Conservation (phyloP, 306 rosid species). For the Crotalaria pallida region DNA sequence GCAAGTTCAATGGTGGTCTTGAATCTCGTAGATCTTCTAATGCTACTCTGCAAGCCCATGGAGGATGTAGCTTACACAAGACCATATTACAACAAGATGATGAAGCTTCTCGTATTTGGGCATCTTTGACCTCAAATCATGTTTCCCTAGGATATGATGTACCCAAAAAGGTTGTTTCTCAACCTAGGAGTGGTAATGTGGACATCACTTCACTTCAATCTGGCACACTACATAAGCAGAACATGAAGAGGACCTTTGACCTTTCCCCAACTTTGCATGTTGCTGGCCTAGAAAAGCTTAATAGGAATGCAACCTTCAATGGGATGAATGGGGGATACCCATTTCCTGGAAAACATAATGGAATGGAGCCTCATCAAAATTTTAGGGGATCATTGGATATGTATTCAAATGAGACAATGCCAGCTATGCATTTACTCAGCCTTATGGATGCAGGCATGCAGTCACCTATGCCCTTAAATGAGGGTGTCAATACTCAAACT, state of each 20-base stretch:
- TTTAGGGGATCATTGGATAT: constrained; percentile 57
- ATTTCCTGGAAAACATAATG: constrained; percentile 45
- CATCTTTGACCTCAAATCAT: constrained; percentile 44
- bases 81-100: neutral
- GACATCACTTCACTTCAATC: constrained; percentile 39
- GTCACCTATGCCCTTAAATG: constrained; percentile 53
- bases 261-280: constrained; percentile 43
- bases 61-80: too few species aligned
- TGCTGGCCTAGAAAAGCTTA: constrained; percentile 46
- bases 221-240: constrained; percentile 44
- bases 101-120: constrained; percentile 51
- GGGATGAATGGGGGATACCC: constrained; percentile 53
- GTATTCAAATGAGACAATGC: constrained; percentile 88
- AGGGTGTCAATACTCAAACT: constrained; percentile 39
- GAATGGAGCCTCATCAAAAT: constrained; percentile 51
- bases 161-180: constrained; percentile 52
- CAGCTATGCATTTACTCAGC: constrained; percentile 99
- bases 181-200: constrained; percentile 29
- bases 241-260: constrained; percentile 41
- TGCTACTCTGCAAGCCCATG: too few species aligned
- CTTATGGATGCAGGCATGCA: constrained; percentile 92
- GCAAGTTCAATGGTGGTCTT: neutral
- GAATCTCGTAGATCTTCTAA: too few species aligned
- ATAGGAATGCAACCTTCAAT: constrained; percentile 39
- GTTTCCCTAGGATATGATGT: constrained; percentile 37